phyloP scores from a whole-genome alignment of 805 yeast genomes.

The Ogataea trehalophila region DNA sequence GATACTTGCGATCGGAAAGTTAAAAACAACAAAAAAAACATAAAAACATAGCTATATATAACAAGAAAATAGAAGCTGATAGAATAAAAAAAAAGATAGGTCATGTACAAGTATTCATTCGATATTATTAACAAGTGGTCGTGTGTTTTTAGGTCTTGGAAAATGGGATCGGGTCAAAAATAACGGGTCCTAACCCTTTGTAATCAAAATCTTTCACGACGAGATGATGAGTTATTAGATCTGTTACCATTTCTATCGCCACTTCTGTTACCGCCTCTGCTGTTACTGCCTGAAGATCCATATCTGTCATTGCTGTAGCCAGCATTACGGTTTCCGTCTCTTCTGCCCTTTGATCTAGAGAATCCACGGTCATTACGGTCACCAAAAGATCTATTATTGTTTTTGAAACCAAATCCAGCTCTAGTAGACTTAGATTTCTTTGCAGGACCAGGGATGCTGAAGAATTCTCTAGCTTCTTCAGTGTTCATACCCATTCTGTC shows the following conservation, averaged over 20 bases:
- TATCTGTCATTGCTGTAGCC: conserved; percentile 3
- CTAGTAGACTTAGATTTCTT: conserved; percentile 5
- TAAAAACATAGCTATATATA: not conserved
- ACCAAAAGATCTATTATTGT: not conserved
- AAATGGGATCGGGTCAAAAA: not conserved
- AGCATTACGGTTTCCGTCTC: conserved; percentile 8
- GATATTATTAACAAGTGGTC: not conserved
- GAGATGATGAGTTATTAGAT: not conserved
- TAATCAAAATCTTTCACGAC: not conserved
- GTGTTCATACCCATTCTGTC: conserved; percentile 26
- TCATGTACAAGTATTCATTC: not conserved
- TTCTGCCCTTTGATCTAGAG: conserved; percentile 1
- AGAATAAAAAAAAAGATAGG: not conserved
- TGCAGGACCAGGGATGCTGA: conserved; percentile 30
- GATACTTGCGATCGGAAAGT: not conserved
- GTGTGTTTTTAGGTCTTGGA: not conserved
- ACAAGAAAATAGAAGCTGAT: not conserved
- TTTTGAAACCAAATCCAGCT: conserved; percentile 15
- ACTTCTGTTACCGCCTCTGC: conserved; percentile 2
- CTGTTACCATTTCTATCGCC: not conserved
- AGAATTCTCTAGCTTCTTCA: conserved; percentile 23
- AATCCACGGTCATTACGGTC: conserved; percentile 1
- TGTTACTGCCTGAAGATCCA: not conserved
- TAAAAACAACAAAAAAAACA: not conserved
- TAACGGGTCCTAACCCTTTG: not conserved